Base-by-base conservation (phyloP, 2,329 filamentous ascomycete species). In the Hymenotorrendiella dingleyae region DNA sequence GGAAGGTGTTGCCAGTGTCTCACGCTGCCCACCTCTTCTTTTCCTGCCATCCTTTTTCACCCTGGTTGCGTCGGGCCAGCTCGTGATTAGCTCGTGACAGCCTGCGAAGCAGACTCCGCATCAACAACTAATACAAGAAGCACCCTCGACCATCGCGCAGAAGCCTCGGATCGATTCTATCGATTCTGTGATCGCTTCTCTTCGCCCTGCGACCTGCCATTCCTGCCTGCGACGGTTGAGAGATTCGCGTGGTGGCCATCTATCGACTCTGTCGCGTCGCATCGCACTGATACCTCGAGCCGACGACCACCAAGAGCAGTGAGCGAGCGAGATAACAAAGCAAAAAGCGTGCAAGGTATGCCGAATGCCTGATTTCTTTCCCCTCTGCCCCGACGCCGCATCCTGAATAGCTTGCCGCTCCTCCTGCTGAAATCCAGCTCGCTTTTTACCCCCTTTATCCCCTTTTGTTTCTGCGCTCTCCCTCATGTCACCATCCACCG, bases 61-160 rank as follows among this genome's bases (percentile, higher is more conserved):
- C 21, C 23, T 23, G 17, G 26, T 47, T 35, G 21, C 30, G 21
- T 16, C 8, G 17, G 40, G 23, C 36, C 14, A 46, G 43, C 53
- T 49, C 49, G 53, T 55, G 53, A 55, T 55, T 47, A 33, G 35
- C 46, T 35, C 42, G 42, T 42, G 39, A 42, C 50, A 52, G 54
- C 52, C 49, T 52, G 54, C 49, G 43, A 43, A 27, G 17, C 26
- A 17, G n/a, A n/a, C 10, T 20, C 34, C 23, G 30, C 45, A 47
- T 48, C 47, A 30, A 48, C 21, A n/a, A n/a, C n/a, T n/a, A 27
- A 45, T 50, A 43, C 42, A 48, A 41, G 42, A 35, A 46, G 20
- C 36, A n/a, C 10, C 36, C 24, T 20, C 36, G 24, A 34, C 10
- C 35, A 43, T 50, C 52, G 19, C 40, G 22, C 23, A 32, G 32